Base-by-base conservation (phyloP, 345 rosid species). In the Eucalyptus brandiana region DNA sequence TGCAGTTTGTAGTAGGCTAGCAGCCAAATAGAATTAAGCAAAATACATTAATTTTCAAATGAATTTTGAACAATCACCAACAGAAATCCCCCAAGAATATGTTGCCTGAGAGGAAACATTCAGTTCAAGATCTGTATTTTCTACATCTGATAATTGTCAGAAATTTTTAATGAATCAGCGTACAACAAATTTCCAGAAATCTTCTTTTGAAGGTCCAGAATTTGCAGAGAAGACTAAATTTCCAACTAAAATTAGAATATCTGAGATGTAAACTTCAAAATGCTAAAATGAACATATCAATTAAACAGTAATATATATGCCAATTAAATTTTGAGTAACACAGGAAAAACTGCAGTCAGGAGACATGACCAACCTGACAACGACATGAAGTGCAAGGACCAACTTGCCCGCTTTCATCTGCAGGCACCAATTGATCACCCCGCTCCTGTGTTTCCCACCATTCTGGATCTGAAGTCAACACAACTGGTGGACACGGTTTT, bases 381-480 rank as follows among this genome's bases (percentile, higher is more conserved):
- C 87, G 96, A 92, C 99, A 98, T 88, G 99, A 94, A 89, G 95
- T 87, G 88, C 96, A 95, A 40, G 99, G 99, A 90, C 99, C 99
- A 47, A 96, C 98, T 94, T 97, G 96, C 92, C 99, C 98, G 87
- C 90, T 89, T 86, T 94, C 97, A 92, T 96, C 95, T 67, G 90
- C 88, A 62, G 89, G 93, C 88, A 94, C 93, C 90, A 91, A 92
- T 91, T 94, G 99, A 90, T 94, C 95, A 90, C 93, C 94, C 90
- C 95, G 93, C 90, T 98, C 99, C 89, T 94, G 97, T 90, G 93
- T 92, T 93, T 96, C 99, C 99, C 99, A 97, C 99, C 99, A 98
- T 86, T 96, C 99, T 87, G 88, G 88, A 92, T 94, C 96, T 19
- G 91, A 92, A 88, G 90, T 53, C 91, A 89, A 93, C 42, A 87